Evolutionary conservation across 371 early-diverging fungal species (phyloP).

Genomic region (Mortierella sp.): DNA sequence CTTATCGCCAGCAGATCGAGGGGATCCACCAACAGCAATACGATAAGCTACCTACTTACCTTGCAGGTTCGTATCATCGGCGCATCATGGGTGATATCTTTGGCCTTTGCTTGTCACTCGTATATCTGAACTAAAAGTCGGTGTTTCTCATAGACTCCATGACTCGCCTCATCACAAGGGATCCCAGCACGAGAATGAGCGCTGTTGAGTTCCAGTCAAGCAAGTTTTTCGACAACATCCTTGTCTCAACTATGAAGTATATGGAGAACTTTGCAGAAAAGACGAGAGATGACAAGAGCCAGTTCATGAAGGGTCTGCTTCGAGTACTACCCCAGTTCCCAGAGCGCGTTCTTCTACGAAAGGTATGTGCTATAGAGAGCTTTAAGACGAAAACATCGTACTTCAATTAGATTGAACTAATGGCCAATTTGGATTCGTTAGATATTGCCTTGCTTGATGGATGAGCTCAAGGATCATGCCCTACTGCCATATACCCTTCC

Average conservation of each 20-base stretch:
- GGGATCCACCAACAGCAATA: constrained; percentile 56
- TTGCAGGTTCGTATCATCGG: constrained; percentile 56
- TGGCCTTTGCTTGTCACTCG: neutral
- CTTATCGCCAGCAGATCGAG: constrained; percentile 71
- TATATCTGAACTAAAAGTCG: neutral
- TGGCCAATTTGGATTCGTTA: constrained; percentile 19
- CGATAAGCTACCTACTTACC: constrained; percentile 62
- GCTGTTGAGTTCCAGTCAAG: constrained; percentile 72
- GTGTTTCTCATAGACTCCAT: constrained; percentile 57
- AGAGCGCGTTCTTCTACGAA: constrained; percentile 71
- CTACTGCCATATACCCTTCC: constrained; percentile 81
- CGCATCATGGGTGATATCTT: neutral
- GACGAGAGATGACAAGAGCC: constrained; percentile 78
- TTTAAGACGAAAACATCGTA: neutral
- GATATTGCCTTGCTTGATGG: constrained; percentile 79
- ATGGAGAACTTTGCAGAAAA: constrained; percentile 85
- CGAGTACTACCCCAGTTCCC: constrained; percentile 80
- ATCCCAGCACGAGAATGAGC: constrained; percentile 69
- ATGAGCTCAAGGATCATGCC: constrained; percentile 78
- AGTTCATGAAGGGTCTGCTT: constrained; percentile 83
- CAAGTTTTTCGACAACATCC: constrained; percentile 81
- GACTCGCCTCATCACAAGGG: constrained; percentile 61
- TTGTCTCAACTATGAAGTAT: constrained; percentile 83
- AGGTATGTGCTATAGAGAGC: constrained; percentile 53
- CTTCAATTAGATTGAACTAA: neutral